Conservation (phyloP, 2,329 filamentous ascomycete genomes). For the Aspergillus viridinutans region DNA sequence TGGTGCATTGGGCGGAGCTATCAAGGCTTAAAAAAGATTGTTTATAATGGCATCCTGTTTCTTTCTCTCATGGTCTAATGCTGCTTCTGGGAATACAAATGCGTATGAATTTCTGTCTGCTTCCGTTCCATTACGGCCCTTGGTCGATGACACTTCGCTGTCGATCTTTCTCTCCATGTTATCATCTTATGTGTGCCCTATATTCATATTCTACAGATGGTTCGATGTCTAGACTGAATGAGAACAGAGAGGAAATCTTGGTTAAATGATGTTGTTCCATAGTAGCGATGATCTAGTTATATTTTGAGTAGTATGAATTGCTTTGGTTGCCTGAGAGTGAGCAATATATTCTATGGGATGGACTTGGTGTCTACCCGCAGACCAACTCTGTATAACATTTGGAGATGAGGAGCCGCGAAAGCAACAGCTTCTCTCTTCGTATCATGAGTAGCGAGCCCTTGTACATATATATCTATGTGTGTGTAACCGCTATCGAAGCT, state of each 20-base stretch:
- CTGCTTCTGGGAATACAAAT: conserved; percentile 19
- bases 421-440: too few species aligned
- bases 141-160: not conserved
- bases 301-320: not conserved
- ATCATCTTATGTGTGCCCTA: conserved; percentile 13
- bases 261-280: not conserved
- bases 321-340: not conserved
- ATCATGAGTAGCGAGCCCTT: not conserved
- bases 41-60: conserved; percentile 32
- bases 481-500: not conserved
- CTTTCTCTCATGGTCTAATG: conserved; percentile 17
- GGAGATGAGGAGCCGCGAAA: not conserved
- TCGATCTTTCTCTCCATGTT: conserved; percentile 5
- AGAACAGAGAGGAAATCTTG: conserved; percentile 3
- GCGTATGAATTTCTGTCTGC: conserved; percentile 16
- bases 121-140: conserved; percentile 8
- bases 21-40: conserved; percentile 44
- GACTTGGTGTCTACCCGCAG: too few species aligned
- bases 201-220: conserved; percentile 17
- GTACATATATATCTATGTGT: too few species aligned
- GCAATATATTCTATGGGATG: not conserved
- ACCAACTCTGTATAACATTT: not conserved
- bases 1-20: conserved; percentile 49
- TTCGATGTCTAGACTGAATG: conserved; percentile 17
- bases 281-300: not conserved